Evolutionary conservation across 164 flowering plant genomes (phyloP).

Genomic region (Chloranthus sessilifolius): DNA sequence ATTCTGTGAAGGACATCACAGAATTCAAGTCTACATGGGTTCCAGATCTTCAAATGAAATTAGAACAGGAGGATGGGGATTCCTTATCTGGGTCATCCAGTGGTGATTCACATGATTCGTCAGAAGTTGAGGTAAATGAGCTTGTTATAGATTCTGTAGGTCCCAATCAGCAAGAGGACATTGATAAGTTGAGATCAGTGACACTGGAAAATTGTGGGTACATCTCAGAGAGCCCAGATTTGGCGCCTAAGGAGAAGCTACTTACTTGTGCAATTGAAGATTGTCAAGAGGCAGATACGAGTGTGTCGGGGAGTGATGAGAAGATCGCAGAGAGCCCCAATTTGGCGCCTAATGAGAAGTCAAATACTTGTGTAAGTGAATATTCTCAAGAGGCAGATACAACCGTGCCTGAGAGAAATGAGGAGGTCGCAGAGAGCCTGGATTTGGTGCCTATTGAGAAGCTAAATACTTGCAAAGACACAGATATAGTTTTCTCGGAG

Average conservation of each 20-base stretch:
- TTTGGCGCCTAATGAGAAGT: too few relatives aligned
- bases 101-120: slow-evolving; percentile 25
- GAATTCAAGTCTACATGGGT: slow-evolving; percentile 19
- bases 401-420: slow-evolving; percentile 7
- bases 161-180: slow-evolving; percentile 7
- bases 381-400: background rate
- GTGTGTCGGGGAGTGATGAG: too few relatives aligned
- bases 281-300: slow-evolving; percentile 2
- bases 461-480: too few relatives aligned
- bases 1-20: slow-evolving; percentile 16
- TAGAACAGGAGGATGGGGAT: slow-evolving; percentile 16
- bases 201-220: slow-evolving; percentile 17
- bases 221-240: slow-evolving; percentile 9
- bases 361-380: slow-evolving; percentile 10
- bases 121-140: slow-evolving; percentile 28
- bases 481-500: too few relatives aligned
- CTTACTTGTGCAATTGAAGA: slow-evolving; percentile 12
- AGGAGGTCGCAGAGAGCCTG: too few relatives aligned
- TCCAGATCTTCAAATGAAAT: slow-evolving; percentile 17
- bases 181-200: slow-evolving; percentile 9
- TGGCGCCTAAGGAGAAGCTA: slow-evolving; percentile 19
- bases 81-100: slow-evolving; percentile 24
- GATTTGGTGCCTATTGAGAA: too few relatives aligned
- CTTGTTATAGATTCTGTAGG: slow-evolving; percentile 5
- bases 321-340: too few relatives aligned